Evolutionary conservation across 2,329 filamentous ascomycete genomes (phyloP).

Genomic region (Paracoccidioides brasiliensis): DNA sequence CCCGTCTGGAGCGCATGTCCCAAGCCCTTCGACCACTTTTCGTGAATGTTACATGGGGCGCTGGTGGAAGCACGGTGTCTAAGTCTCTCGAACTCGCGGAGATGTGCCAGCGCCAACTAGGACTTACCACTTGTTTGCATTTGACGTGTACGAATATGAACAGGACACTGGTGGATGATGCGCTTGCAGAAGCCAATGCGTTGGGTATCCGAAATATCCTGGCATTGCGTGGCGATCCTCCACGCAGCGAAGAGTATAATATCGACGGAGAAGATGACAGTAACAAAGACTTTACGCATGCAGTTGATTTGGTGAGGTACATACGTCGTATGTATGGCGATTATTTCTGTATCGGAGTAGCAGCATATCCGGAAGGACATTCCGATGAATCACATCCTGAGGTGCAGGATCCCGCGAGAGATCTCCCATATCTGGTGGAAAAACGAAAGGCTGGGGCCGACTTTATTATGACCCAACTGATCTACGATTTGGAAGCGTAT

Average conservation of each 20-base stretch:
- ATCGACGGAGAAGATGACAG: constrained; percentile 47
- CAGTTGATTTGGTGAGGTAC: constrained; percentile 77
- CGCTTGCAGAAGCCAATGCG: constrained; percentile 78
- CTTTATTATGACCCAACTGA: constrained; percentile 97
- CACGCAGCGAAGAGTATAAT: constrained; percentile 75
- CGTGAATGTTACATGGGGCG: constrained; percentile 96
- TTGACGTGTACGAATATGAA: constrained; percentile 98
- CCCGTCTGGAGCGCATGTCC: constrained; percentile 89
- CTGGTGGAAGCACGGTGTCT: constrained; percentile 77
- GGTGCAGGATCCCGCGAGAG: constrained; percentile 49
- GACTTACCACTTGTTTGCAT: constrained; percentile 88
- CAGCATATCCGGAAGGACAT: constrained; percentile 90
- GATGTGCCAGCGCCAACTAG: constrained; percentile 82
- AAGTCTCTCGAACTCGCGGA: constrained; percentile 92
- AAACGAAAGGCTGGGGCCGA: constrained; percentile 87
- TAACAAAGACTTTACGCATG: constrained; percentile 75
- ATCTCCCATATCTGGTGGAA: constrained; percentile 78
- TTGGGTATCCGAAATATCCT: constrained; percentile 89
- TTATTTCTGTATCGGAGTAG: constrained; percentile 93
- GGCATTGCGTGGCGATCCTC: constrained; percentile 81
- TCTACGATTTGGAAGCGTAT: constrained; percentile 82
- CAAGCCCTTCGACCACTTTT: constrained; percentile 82
- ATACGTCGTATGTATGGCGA: constrained; percentile 76
- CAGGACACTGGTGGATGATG: constrained; percentile 68
- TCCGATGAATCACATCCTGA: constrained; percentile 83